Base-by-base conservation (phyloP, 176 grass and related monocot species). In the Luzula sylvatica region DNA sequence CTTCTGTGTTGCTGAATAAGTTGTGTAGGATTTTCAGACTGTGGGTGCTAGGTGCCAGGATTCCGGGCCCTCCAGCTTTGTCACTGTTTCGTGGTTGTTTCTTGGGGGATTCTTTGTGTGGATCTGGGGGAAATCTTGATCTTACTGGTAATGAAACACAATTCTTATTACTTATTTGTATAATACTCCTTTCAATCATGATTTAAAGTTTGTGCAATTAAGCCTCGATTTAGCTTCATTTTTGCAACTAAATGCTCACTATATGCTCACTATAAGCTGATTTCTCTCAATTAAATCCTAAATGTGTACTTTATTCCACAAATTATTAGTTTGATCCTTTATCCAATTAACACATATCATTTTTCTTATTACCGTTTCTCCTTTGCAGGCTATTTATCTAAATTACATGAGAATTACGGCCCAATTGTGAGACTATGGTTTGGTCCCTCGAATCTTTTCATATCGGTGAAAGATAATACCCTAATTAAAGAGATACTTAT, bases 391-490 rank as follows among this genome's bases (percentile, higher is more conserved):
- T 89, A 79, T 26, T 58, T 96, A 20, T 78, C 77, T 8, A 88
- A 89, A 27, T 64, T 89, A 38, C 90, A 89, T 77, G 65, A 56
- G 8, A 89, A 27, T 52, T 96, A 89, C 78, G 93, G 93, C 52
- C 82, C 93, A 58, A 46, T 90, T 69, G 78, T 90, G 23, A 71
- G 81, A 57, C 44, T 98, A 53, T 98, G 93, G 93, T 35, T 80
- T 20, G 82, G 86, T 61, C 85, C 93, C 3, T 79, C 78, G 65
- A 77, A 98, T 61, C 75, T 98, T 65, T 82, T 98, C 52, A 81
- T 98, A 6, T 98, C 93, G 40, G 69, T 98, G 60, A 83, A 80
- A 78, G 86, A 98, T 56, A 55, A 60, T 26, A 53, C 20, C 11
- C 56, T 98, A 30, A 77, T 92, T 43, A 98, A 80, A 65, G 78